Evolutionary conservation across 306 rosid genomes (phyloP), one percentile per base, ranked within the genome.

Genomic region (Dalbergia oliveri): DNA sequence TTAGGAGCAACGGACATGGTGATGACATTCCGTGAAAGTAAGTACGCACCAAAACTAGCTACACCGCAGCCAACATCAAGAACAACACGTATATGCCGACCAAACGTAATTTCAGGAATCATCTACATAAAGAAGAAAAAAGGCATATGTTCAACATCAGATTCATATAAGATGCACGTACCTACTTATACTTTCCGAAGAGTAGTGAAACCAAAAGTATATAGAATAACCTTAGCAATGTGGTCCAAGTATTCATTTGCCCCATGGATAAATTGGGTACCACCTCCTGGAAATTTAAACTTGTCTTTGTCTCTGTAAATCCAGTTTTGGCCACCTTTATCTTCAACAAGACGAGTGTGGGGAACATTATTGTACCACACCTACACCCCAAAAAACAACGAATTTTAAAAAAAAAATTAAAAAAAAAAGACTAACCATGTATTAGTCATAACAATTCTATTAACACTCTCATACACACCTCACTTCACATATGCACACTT

Each of bases 321-420:
- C 99, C 99, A 94, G 81, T 94, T 94, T 79, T 94, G 99, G 53
- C 99, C 99, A 5, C 99, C 99, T 87, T 94, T 94, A 73, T 93
- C 99, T 65, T 91, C 97, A 21, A 91, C 99, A 12, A 94, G 85
- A 61, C 97, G 97, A 82, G 90, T 93, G 82, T 93, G 99, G 71
- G 99, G 99, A 71, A 94, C 97, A 85, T 94, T 94, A 74, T 43
- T 44, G 86, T 76, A 94, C 99, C 99, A 94, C 23, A 94, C 97
- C 99, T 94, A 82, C 80, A 79, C 57, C 33, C 19, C 23, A n/a
- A n/a, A n/a, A n/a, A n/a, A n/a, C n/a, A n/a, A n/a, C 2, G 0
- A 54, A n/a, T n/a, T n/a, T n/a, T n/a, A 69, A 11, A 16, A 7
- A 10, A 37, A 66, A 21, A 11, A 54, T 44, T 26, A 63, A 21